These are phyloP conservation scores for Aspergillus calidoustus DNA, from an alignment of 2,329 filamentous ascomycete genomes.

Conservation along the genomic window DNA sequence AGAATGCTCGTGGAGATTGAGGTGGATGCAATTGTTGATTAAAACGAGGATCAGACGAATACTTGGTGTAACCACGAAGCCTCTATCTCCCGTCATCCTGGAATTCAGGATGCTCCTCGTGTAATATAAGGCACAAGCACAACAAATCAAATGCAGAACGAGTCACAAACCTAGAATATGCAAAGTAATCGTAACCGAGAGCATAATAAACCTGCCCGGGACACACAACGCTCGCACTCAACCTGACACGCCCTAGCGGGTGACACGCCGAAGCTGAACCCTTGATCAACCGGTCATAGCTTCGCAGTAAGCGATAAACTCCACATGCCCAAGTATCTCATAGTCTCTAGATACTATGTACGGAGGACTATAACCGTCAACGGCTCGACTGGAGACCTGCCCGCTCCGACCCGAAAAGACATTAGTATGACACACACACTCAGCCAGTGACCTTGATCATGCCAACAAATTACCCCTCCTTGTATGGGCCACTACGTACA, in stretches of 20 bases:
- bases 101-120: background rate
- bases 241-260: conserved; percentile 1
- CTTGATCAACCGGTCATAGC: background rate
- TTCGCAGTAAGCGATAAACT: background rate
- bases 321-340: background rate
- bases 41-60: background rate
- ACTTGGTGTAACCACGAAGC: too few relatives aligned
- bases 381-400: background rate
- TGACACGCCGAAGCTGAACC: background rate
- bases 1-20: conserved; percentile 47
- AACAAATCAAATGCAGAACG: background rate
- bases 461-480: background rate
- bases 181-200: background rate
- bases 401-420: background rate
- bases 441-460: background rate
- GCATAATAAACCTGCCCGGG: background rate
- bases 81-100: too few relatives aligned
- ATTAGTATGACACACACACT: background rate
- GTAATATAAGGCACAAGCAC: background rate
- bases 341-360: too few relatives aligned
- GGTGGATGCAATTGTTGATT: conserved; percentile 40
- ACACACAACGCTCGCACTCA: background rate
- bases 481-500: background rate
- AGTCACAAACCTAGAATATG: background rate
- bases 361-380: background rate